phyloP scores from a whole-genome alignment of 1,284 basidiomycete species.

The Ustilago trichophora region DNA sequence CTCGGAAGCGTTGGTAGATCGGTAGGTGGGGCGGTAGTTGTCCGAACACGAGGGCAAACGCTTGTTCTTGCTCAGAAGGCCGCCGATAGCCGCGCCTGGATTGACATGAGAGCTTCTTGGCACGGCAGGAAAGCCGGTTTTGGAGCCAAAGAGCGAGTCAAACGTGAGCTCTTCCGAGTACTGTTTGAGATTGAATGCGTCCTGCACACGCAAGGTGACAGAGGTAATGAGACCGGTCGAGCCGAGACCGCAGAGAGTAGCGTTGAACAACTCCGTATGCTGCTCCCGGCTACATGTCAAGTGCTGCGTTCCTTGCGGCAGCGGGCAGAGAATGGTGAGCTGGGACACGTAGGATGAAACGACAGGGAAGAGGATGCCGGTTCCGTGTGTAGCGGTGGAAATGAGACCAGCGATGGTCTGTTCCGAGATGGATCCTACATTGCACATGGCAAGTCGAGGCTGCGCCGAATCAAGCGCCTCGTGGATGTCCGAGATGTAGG shows the following conservation, averaged over 20 bases:
- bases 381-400: slow-evolving; percentile 93
- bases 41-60: slow-evolving; percentile 38
- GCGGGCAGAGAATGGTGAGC: slow-evolving; percentile 73
- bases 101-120: slow-evolving; percentile 12
- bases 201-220: slow-evolving; percentile 81
- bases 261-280: slow-evolving; percentile 81
- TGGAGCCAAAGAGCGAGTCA: slow-evolving; percentile 71
- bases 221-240: slow-evolving; percentile 86
- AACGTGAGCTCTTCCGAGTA: slow-evolving; percentile 76
- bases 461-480: slow-evolving; percentile 73
- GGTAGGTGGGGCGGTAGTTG: slow-evolving; percentile 32
- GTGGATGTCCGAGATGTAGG: slow-evolving; percentile 65
- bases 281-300: slow-evolving; percentile 76
- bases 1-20: slow-evolving; percentile 12
- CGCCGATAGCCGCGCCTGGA: slow-evolving; percentile 39
- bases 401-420: slow-evolving; percentile 94
- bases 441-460: slow-evolving; percentile 79
- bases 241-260: slow-evolving; percentile 93
- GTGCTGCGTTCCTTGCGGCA: slow-evolving; percentile 72
- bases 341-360: slow-evolving; percentile 83
- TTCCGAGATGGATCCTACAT: slow-evolving; percentile 94
- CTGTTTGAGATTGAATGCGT: slow-evolving; percentile 84
- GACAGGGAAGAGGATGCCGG: slow-evolving; percentile 81
- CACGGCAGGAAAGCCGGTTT: slow-evolving; percentile 39
- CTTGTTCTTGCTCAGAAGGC: slow-evolving; percentile 49